A percentile compares a stretch with the other conserved stretches of the same genome.
Evolutionary conservation across 2,329 filamentous ascomycete genomes (phyloP).

Genomic region (Phymatotrichopsis omnivora): DNA sequence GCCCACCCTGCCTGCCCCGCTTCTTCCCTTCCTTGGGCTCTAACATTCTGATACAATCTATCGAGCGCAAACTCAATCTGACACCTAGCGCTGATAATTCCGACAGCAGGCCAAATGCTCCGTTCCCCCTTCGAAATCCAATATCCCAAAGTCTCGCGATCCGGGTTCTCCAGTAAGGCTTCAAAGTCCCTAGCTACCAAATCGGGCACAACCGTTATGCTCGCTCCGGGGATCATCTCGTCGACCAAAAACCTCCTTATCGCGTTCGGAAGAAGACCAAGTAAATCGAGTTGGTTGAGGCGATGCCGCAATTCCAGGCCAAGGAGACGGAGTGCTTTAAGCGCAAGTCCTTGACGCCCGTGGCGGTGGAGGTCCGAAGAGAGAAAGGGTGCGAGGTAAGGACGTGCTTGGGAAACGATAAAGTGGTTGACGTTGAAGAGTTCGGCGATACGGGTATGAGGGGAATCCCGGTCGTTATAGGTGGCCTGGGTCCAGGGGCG

Average conservation of each 20-base stretch:
- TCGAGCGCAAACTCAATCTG: constrained; percentile 83
- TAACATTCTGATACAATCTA: constrained; percentile 68
- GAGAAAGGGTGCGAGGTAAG: constrained; percentile 79
- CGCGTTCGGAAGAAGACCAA: constrained; percentile 59
- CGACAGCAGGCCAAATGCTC: constrained; percentile 83
- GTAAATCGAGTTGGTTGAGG: constrained; percentile 66
- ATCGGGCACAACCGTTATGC: constrained; percentile 72
- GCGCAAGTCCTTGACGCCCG: constrained; percentile 18
- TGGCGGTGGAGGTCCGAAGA: constrained; percentile 65
- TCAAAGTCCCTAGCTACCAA: constrained; percentile 63
- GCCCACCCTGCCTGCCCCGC: neutral
- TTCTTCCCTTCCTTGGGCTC: constrained; percentile 33
- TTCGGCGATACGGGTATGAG: constrained; percentile 62
- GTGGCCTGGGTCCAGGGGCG: constrained; percentile 57
- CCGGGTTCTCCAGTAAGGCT: constrained; percentile 72
- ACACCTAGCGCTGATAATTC: constrained; percentile 69
- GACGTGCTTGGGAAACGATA: constrained; percentile 82
- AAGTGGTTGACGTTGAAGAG: constrained; percentile 93
- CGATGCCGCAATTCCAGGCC: constrained; percentile 71
- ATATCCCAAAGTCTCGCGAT: constrained; percentile 61
- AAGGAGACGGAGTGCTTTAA: constrained; percentile 49
- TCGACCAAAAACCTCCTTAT: constrained; percentile 71
- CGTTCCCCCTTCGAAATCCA: constrained; percentile 80
- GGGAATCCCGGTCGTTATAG: constrained; percentile 53
- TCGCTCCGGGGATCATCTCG: constrained; percentile 67